These are phyloP conservation scores for Salix suchowensis DNA, from an alignment of 345 rosid genomes.

Conservation along the genomic window DNA sequence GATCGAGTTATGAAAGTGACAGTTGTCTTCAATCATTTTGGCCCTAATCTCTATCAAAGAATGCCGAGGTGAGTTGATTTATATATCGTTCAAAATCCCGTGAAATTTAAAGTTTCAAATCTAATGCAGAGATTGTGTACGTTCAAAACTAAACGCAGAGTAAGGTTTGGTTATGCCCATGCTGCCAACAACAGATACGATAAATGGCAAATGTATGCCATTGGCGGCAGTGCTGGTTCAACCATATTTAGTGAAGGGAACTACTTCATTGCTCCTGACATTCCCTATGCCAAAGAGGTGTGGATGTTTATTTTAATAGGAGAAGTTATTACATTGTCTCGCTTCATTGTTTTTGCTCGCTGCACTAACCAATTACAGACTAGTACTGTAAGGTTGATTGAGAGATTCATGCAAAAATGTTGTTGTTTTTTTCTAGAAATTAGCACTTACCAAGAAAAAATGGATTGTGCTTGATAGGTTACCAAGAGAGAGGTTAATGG, in stretches of 20 bases:
- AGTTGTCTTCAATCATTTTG: constrained; percentile 24
- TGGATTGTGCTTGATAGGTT: background rate
- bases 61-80: constrained; percentile 20
- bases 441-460: background rate
- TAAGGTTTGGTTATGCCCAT: constrained; percentile 27
- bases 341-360: too few relatives aligned
- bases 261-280: constrained; percentile 18
- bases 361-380: too few relatives aligned
- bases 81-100: background rate
- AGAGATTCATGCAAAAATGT: background rate
- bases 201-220: constrained; percentile 27
- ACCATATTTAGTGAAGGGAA: constrained; percentile 28
- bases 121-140: background rate
- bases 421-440: background rate
- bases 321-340: too few relatives aligned
- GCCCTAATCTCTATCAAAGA: constrained; percentile 21
- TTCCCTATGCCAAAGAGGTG: constrained; percentile 10
- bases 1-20: constrained; percentile 28
- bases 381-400: too few relatives aligned
- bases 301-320: too few relatives aligned
- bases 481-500: constrained; percentile 16
- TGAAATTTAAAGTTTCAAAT: background rate
- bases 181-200: constrained; percentile 27
- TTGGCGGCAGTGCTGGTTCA: constrained; percentile 25
- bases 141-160: constrained; percentile 3